These are phyloP conservation scores for Hanseniaspora sp. DNA, from an alignment of 1,139 yeast genomes.

Conservation along the genomic window DNA sequence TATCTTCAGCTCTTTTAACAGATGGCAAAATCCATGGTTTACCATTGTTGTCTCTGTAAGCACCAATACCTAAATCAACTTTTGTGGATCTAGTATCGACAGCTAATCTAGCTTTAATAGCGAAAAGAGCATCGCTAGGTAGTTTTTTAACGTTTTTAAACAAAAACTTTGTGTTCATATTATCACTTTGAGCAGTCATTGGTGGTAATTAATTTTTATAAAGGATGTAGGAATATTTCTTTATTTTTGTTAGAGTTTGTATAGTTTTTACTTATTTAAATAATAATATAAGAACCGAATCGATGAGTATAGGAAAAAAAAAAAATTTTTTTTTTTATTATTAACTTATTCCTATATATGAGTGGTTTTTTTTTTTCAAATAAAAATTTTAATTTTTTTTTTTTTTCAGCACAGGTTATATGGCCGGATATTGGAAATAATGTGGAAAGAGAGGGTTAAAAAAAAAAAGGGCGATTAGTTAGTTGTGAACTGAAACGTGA, in stretches of 20 bases:
- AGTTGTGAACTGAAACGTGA: too few species aligned
- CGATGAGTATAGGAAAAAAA: not conserved
- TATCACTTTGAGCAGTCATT: slow-evolving; percentile 6
- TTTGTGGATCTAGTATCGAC: slow-evolving; percentile 52
- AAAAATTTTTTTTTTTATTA: not conserved
- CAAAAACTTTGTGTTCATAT: slow-evolving; percentile 19
- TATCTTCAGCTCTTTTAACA: slow-evolving; percentile 59
- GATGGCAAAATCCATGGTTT: slow-evolving; percentile 92
- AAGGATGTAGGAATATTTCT: not conserved
- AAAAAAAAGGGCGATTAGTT: too few species aligned
- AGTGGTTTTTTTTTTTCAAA: not conserved
- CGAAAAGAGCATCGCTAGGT: slow-evolving; percentile 76
- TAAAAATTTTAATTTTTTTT: slow-evolving; percentile 19
- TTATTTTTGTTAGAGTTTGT: too few species aligned
- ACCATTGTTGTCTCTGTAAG: slow-evolving; percentile 85
- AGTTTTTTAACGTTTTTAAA: slow-evolving; percentile 44
- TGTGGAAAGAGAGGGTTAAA: too few species aligned
- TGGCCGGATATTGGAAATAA: slow-evolving; percentile 1
- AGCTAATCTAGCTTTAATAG: slow-evolving; percentile 62
- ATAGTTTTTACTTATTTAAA: too few species aligned
- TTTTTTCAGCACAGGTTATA: slow-evolving; percentile 21
- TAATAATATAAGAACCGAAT: too few species aligned
- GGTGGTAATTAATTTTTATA: not conserved
- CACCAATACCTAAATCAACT: slow-evolving; percentile 89
- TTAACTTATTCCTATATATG: not conserved